Evolutionary conservation across 2,329 filamentous ascomycete species (phyloP).

Genomic region (Exophiala sp.): DNA sequence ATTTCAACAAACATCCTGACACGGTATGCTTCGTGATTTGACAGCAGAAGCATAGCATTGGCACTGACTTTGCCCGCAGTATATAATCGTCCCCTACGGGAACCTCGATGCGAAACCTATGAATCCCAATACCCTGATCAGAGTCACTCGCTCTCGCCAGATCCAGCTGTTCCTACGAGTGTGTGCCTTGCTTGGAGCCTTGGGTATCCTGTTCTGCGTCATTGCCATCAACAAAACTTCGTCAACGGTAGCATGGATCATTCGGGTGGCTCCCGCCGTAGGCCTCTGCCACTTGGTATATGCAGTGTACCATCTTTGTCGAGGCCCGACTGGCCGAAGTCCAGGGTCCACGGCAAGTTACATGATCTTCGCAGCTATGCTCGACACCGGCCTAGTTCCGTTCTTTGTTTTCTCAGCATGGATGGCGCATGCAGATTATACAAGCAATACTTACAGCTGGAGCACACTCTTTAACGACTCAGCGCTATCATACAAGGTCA

Average conservation of each 20-base stretch:
- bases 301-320: slow-evolving; percentile 70
- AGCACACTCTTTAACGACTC: slow-evolving; percentile 58
- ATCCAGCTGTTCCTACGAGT: slow-evolving; percentile 64
- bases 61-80: slow-evolving; percentile 31
- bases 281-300: slow-evolving; percentile 68
- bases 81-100: slow-evolving; percentile 54
- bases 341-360: slow-evolving; percentile 81
- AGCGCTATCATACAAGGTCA: slow-evolving; percentile 52
- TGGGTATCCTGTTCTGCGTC: slow-evolving; percentile 67
- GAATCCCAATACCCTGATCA: slow-evolving; percentile 62
- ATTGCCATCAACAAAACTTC: slow-evolving; percentile 68
- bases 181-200: slow-evolving; percentile 60
- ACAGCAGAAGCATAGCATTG: slow-evolving; percentile 1
- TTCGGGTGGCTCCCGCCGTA: slow-evolving; percentile 69
- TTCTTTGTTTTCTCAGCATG: slow-evolving; percentile 58
- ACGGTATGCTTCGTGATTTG: slow-evolving; percentile 45
- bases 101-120: slow-evolving; percentile 59
- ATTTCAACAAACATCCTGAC: slow-evolving; percentile 82
- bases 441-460: slow-evolving; percentile 51
- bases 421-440: slow-evolving; percentile 49
- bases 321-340: slow-evolving; percentile 63
- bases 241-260: slow-evolving; percentile 63
- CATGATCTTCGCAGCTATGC: slow-evolving; percentile 71
- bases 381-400: slow-evolving; percentile 62
- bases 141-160: slow-evolving; percentile 63